Evolutionary conservation across 2,329 filamentous ascomycete genomes (phyloP).

Genomic region (Dactylonectria estremocensis): DNA sequence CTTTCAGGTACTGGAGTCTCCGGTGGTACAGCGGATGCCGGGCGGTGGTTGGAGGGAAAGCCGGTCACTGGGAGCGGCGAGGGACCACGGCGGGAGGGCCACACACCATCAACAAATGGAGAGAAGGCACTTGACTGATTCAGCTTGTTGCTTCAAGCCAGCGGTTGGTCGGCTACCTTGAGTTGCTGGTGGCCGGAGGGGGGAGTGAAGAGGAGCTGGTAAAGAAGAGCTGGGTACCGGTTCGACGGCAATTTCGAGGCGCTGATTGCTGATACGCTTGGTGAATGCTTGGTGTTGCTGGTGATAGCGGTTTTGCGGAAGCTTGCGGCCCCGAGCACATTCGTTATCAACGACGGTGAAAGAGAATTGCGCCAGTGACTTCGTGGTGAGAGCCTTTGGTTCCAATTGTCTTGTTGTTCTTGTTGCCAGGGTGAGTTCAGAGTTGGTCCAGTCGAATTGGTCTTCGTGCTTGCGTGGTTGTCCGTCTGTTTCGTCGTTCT

Average conservation of each 20-base stretch:
- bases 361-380: not conserved
- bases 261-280: conserved; percentile 34
- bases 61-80: conserved; percentile 45
- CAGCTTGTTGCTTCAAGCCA: conserved; percentile 31
- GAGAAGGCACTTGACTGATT: conserved; percentile 37
- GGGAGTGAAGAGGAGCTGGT: conserved; percentile 24
- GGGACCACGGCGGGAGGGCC: conserved; percentile 44
- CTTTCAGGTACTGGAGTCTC: conserved; percentile 43
- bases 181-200: conserved; percentile 6
- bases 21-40: conserved; percentile 36
- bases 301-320: conserved; percentile 1
- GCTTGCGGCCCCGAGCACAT: not conserved
- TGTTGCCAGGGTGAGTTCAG: not conserved
- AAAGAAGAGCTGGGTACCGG: conserved; percentile 14
- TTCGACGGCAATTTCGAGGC: conserved; percentile 43
- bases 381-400: conserved; percentile 7
- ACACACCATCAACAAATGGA: conserved; percentile 45
- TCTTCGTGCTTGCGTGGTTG: conserved; percentile 1
- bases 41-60: conserved; percentile 35
- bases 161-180: conserved; percentile 38
- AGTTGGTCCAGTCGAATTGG: conserved; percentile 14
- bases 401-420: not conserved
- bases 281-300: conserved; percentile 28
- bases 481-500: conserved; percentile 9
- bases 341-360: conserved; percentile 3